Base-by-base conservation (phyloP, 331 rosid species). In the Prunus yedoensis region DNA sequence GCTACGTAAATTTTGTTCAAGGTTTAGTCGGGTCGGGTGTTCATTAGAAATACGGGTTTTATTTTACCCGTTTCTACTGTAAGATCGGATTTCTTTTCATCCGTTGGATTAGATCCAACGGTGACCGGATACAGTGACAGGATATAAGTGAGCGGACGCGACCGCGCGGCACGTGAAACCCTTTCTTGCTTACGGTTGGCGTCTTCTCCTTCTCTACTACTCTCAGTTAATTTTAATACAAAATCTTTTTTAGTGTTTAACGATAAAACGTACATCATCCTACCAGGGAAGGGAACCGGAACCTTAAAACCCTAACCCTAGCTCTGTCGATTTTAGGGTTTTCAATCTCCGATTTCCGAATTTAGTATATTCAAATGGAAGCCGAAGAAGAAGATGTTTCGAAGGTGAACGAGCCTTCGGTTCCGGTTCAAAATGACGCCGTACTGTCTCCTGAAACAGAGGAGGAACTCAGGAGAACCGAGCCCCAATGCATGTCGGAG, bases 331-430 rank as follows among this genome's bases (percentile, higher is more conserved):
- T 65, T 38, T 49, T 54, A 72, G 85, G 84, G 46, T 72, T 83
- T 77, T 77, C 70, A 35, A 58, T 61, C 58, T 21, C 27, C 10
- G 28, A 66, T 45, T 30, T 71, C 47, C 74, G 30, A 20, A 59
- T 76, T 53, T 28, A 32, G 64, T 66, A 62, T 1, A 15, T 18
- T 25, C 17, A 5, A 38, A 84, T 84, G 88, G 88, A 84, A 59
- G 76, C 67, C 53, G 88, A 84, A 12, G 85, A 84, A 61, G 81
- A 80, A 21, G 88, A 84, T 71, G 41, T 80, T 69, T 70, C 70
- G 35, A 51, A 73, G 32, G 69, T 59, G 20, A 58, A 30, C 50
- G 60, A 41, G 58, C 56, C 73, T 51, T 67, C 59, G 27, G 32
- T 23, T 17, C 32, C 16, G 4, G 45, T 25, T 25, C 74, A 74